Base-by-base conservation (phyloP, 1,139 yeast species). In the Arxiozyma heterogenica region DNA sequence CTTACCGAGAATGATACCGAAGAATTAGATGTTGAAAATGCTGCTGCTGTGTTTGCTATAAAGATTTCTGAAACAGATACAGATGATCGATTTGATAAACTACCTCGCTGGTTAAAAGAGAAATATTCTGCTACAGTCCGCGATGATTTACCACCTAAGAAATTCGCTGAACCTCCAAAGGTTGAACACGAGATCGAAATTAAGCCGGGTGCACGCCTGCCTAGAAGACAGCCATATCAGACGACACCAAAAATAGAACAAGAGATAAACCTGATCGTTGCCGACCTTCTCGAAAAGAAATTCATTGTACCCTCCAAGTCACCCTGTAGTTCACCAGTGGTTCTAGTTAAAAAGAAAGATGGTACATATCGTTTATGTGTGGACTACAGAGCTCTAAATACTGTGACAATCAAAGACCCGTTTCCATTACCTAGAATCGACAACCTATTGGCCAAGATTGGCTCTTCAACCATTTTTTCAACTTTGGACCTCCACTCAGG, bases 351-450 rank as follows among this genome's bases (percentile, higher is more conserved):
- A 30, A 64, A 64, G 54, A 57, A 59, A 25, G 69, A 65, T 51
- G 56, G 15, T 5, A 38, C 61, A n/a, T 64, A 57, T 51, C 38
- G 59, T 39, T 4, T 65, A 46, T 59, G 67, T 49, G 57, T 66
- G 6, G 70, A 67, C 51, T 67, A 63, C 47, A 54, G 69, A 25
- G 56, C 55, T 1, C 47, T 65, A 51, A 67, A 66, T 43, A 44
- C 54, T 20, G 53, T 50, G 4, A 67, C 70, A 0, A 55, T 61
- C 1, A 51, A 54, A 21, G 62, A 62, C 42, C 55, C 60, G 11
- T 64, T 55, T 49, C 67, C 69, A 17, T 21, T 64, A 20, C 69
- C 70, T 0, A 41, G 52, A 2, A 62, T 63, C 22, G 61, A 63
- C 22, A 58, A 11, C 55, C 9, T 57, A 25, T 39, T 57, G 30